A percentile compares a stretch with the other conserved stretches of the same genome.
Conservation (phyloP, 164 flowering plant genomes). For the Vitis amurensis region DNA sequence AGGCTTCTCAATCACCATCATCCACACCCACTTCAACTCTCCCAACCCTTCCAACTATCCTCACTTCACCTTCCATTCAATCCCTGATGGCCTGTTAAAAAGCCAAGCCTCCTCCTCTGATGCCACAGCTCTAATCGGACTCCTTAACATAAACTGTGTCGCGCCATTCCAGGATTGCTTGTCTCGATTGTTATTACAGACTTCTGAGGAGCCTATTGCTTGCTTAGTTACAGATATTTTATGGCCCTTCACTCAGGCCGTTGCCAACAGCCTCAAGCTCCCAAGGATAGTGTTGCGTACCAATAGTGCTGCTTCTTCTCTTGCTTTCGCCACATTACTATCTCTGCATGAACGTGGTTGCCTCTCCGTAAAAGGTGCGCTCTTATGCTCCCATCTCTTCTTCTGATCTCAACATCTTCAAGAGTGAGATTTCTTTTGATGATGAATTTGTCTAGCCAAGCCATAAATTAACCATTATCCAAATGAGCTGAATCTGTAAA, state of each 20-base stretch:
- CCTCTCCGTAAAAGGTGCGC: slow-evolving; percentile 36
- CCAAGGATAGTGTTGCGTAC: slow-evolving; percentile 43
- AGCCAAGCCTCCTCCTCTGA: slow-evolving; percentile 8
- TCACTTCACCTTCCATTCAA: slow-evolving; percentile 35
- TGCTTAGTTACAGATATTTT: slow-evolving; percentile 39
- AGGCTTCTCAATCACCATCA: slow-evolving; percentile 51
- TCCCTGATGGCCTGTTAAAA: slow-evolving; percentile 19
- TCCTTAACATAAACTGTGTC: slow-evolving; percentile 22
- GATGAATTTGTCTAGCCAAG: too few relatives aligned
- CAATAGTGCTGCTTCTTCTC: slow-evolving; percentile 19
- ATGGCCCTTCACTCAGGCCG: slow-evolving; percentile 23
- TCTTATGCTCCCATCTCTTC: too few relatives aligned
- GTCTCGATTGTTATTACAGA: slow-evolving; percentile 20
- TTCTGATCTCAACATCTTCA: too few relatives aligned
- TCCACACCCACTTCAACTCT: slow-evolving; percentile 46
- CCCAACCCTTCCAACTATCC: slow-evolving; percentile 36
- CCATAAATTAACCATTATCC: too few relatives aligned
- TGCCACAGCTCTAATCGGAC: background rate
- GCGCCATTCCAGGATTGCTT: slow-evolving; percentile 24
- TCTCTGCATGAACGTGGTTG: slow-evolving; percentile 33
- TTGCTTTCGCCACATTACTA: slow-evolving; percentile 27
- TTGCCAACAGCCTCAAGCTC: slow-evolving; percentile 25
- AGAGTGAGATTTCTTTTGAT: too few relatives aligned
- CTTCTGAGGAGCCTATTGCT: slow-evolving; percentile 19
- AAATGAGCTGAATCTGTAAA: too few relatives aligned